These are phyloP conservation scores for button mushroom (Agaricus bisporus) DNA, from an alignment of 768 basidiomycete genomes.

Conservation along the genomic window DNA sequence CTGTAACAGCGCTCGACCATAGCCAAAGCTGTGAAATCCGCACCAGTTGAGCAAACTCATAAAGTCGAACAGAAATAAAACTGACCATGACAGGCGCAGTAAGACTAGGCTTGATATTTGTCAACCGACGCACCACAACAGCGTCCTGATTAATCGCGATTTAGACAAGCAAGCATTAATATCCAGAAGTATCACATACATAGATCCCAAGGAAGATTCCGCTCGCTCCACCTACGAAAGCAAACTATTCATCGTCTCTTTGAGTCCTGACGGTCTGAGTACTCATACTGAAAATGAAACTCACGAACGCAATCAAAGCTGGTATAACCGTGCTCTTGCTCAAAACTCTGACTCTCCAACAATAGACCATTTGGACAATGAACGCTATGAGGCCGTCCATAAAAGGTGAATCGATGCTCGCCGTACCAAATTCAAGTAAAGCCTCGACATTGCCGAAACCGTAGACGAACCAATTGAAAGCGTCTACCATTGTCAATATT, in stretches of 20 bases:
- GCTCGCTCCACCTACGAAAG: not conserved
- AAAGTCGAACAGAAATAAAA: too few relatives aligned
- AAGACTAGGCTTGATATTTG: too few relatives aligned
- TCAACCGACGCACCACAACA: too few relatives aligned
- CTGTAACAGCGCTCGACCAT: too few relatives aligned
- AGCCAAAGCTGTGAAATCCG: too few relatives aligned
- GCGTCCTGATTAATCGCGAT: too few relatives aligned
- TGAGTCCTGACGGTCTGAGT: not conserved
- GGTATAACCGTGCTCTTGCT: slow-evolving; percentile 1
- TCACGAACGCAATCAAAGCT: not conserved
- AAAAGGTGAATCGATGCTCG: slow-evolving; percentile 1
- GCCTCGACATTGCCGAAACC: not conserved
- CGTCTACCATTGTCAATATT: slow-evolving; percentile 6
- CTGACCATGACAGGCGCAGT: too few relatives aligned
- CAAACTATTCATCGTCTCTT: not conserved
- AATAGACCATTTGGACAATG: slow-evolving; percentile 1
- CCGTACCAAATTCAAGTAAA: not conserved
- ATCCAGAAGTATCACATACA: not conserved
- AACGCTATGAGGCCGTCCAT: slow-evolving; percentile 5
- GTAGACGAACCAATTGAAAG: slow-evolving; percentile 3
- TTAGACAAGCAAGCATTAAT: too few relatives aligned
- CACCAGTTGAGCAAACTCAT: too few relatives aligned
- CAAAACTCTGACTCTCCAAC: slow-evolving; percentile 1
- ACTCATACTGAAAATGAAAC: not conserved
- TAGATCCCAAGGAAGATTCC: not conserved